Base-by-base conservation (phyloP, 305 asterid genomes). In the Ilex paraguariensis region DNA sequence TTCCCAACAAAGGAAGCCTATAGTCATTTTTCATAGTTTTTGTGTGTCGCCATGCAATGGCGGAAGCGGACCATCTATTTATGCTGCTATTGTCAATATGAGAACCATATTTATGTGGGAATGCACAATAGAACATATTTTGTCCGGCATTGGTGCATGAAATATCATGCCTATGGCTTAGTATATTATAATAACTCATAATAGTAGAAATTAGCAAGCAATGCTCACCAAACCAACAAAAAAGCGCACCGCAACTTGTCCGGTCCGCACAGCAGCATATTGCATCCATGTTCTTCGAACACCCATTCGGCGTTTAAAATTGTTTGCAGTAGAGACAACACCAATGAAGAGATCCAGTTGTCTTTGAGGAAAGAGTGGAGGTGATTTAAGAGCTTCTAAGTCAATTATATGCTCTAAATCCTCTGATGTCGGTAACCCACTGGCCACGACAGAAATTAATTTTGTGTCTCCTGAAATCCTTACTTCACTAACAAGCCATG, bases 241-340 rank as follows among this genome's bases (percentile, higher is more conserved):
- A 73, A 93, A 93, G 31, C 95, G 98, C 62, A 87, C 97, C 39
- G 91, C 96, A 65, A 86, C 97, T 69, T 75, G 70, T 66, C 97
- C 97, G 54, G 88, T 79, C 9, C 92, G 89, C 66, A 90, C 94
- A 61, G 83, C 80, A 54, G 80, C 81, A 75, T 90, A 93, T 73
- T 93, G 97, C 97, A 93, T 90, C 98, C 98, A 93, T 12, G 98
- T 87, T 80, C 98, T 86, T 70, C 97, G 82, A 56, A 90, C 97
- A 30, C 97, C 95, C 98, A 93, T 93, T 82, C 98, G 76, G 60
- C 95, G 97, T 73, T 86, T 90, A 76, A 93, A 93, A 79, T 93
- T 90, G 79, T 93, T 93, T 56, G 99, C 85, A 13, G 95, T 90
- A 53, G 99, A 93, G 72, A 93, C 84, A 49, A 90, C 88, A 54